A percentile compares a stretch with the other conserved stretches of the same genome.
Evolutionary conservation across 148 eudicot species (phyloP).

Genomic region (Vaccinium darrowii): DNA sequence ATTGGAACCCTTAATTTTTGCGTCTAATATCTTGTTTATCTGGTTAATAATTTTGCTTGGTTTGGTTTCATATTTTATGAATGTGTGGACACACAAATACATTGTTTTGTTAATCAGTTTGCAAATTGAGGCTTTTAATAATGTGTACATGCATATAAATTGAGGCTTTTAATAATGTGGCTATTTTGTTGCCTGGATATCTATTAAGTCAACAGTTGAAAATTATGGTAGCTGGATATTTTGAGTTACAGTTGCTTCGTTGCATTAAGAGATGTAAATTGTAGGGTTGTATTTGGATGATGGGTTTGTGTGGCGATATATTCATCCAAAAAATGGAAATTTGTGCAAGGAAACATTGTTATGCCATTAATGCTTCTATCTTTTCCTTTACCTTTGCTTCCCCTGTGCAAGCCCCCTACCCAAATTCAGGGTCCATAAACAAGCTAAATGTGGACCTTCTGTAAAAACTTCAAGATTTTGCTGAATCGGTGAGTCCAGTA

Average conservation of each 20-base stretch:
- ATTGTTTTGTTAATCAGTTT: background rate
- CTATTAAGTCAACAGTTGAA: background rate
- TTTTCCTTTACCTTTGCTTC: background rate
- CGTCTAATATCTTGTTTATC: background rate
- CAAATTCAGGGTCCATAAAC: background rate
- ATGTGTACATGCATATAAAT: background rate
- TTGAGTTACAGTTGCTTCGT: background rate
- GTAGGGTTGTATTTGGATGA: background rate
- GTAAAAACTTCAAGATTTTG: background rate
- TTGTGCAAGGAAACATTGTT: background rate
- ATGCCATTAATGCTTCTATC: background rate
- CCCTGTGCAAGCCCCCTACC: background rate
- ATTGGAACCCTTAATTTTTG: background rate
- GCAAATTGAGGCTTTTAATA: background rate
- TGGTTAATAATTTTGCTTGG: background rate
- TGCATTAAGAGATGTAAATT: background rate
- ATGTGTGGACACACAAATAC: background rate
- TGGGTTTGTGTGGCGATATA: background rate
- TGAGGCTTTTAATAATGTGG: background rate
- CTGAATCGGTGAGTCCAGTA: background rate
- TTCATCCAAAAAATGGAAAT: no score
- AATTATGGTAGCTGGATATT: background rate
- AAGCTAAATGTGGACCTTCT: background rate
- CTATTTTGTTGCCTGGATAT: background rate
- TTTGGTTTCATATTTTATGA: background rate